Evolutionary conservation across 2,329 filamentous ascomycete species (phyloP), one percentile per base, ranked within the genome.

Genomic region (Scytalidium sp.): DNA sequence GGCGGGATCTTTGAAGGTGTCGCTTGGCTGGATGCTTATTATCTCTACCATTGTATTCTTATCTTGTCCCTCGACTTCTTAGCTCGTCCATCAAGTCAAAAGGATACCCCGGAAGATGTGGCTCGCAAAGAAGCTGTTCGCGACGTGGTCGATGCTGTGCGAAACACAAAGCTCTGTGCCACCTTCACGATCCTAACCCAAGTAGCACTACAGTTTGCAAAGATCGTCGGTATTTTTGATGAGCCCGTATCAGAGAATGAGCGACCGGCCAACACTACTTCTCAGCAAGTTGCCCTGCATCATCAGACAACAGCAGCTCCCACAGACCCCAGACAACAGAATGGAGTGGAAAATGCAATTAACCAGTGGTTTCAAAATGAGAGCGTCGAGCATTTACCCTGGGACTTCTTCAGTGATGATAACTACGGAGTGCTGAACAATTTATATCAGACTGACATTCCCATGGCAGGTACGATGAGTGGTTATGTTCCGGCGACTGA

Each of bases 161-260:
- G 60, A 29, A 53, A 57, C 13, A 29, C 59, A 19, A 60, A 58
- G 20, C 54, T 64, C 2, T 63, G 59, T 41, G 57, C 57, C 8
- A 61, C 61, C 4, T 63, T 62, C 32, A 57, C 51, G 3, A 56
- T 64, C 25, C 45, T 64, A 11, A 63, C 56, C 1, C 60, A 62
- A 46, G 62, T 64, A 1, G 48, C 57, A 3, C 43, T 61, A 3
- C 62, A 64, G 49, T 55, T 64, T 3, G 60, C 61, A 4, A 61
- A 64, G 47, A 64, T 64, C 23, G 62, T 63, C 3, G 60, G 59
- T 0, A 61, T 64, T 39, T 57, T 64, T 41, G 62, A 64, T 39
- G 49, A 23, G 19, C 15, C 15, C 20, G 13, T 27, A 23, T 19
- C 32, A 36, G 32, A 36, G 15, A 8, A 29, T 41, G 15, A 41